Percentiles rank a stretch among this genome's conserved stretches.
Evolutionary conservation across 352 stramenopile species (phyloP).

Genomic region (Albugo laibachii): DNA sequence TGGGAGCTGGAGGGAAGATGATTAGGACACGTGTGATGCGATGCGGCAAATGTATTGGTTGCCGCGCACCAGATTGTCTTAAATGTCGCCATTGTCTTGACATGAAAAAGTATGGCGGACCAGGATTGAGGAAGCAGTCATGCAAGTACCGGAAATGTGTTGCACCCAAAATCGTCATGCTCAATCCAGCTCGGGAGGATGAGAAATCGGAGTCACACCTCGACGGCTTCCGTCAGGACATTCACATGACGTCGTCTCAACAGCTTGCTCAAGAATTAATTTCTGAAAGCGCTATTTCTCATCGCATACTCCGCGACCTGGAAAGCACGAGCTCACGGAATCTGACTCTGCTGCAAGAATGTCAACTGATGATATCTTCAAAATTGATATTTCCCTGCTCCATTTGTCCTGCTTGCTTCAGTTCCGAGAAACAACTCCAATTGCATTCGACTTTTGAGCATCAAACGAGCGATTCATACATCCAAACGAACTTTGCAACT

Average conservation of each 20-base stretch:
- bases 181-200: constrained; percentile 40
- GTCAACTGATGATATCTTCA: constrained; percentile 26
- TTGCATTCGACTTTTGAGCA: constrained; percentile 29
- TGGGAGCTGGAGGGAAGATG: constrained; percentile 11
- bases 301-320: no score
- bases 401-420: constrained; percentile 22
- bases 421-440: constrained; percentile 26
- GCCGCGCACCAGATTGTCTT: constrained; percentile 44
- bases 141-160: constrained; percentile 65
- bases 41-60: constrained; percentile 53
- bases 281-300: no score
- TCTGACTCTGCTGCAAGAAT: constrained; percentile 30
- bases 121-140: constrained; percentile 58
- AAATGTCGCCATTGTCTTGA: constrained; percentile 60
- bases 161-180: constrained; percentile 36
- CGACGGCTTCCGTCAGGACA: no score
- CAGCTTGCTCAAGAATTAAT: no score
- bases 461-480: constrained; percentile 1
- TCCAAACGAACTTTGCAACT: constrained; percentile 4
- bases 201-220: not conserved
- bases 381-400: constrained; percentile 29
- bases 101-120: constrained; percentile 75
- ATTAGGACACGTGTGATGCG: constrained; percentile 42
- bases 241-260: no score
- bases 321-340: no score